These are phyloP conservation scores for Acanthamoeba triangularis DNA, from an alignment of 208 protist species.

Conservation along the genomic window DNA sequence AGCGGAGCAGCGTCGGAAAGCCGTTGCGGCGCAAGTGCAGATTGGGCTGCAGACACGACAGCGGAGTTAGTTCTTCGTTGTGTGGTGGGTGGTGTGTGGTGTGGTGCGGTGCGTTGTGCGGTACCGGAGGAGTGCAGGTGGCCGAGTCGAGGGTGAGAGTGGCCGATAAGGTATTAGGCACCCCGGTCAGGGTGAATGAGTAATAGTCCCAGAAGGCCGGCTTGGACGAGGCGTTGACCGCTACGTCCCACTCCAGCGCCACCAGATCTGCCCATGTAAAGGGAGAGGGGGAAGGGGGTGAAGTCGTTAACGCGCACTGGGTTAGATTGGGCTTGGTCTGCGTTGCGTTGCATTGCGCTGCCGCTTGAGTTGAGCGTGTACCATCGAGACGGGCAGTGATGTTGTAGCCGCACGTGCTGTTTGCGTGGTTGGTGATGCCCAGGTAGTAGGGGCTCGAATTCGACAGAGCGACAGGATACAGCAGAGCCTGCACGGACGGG, in stretches of 20 bases:
- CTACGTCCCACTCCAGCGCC: background rate
- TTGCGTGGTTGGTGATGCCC: background rate
- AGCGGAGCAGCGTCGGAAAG: background rate
- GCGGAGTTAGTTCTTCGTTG: background rate
- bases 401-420: background rate
- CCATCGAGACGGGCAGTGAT: background rate
- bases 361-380: background rate
- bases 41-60: background rate
- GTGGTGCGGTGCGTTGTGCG: too few species aligned
- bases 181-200: background rate
- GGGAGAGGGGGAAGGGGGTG: too few species aligned
- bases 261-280: background rate
- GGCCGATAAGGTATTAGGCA: background rate
- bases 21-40: background rate
- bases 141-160: background rate
- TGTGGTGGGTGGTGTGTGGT: background rate
- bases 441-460: background rate
- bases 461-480: background rate
- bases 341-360: too few species aligned
- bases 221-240: background rate
- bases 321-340: too few species aligned
- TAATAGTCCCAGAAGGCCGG: slow-evolving; percentile 15
- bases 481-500: background rate
- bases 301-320: too few species aligned
- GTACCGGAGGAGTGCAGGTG: background rate